Percentiles rank a stretch among this genome's conserved stretches.
Conservation (phyloP, 164 flowering plant species). For the Magnolia officinalis region DNA sequence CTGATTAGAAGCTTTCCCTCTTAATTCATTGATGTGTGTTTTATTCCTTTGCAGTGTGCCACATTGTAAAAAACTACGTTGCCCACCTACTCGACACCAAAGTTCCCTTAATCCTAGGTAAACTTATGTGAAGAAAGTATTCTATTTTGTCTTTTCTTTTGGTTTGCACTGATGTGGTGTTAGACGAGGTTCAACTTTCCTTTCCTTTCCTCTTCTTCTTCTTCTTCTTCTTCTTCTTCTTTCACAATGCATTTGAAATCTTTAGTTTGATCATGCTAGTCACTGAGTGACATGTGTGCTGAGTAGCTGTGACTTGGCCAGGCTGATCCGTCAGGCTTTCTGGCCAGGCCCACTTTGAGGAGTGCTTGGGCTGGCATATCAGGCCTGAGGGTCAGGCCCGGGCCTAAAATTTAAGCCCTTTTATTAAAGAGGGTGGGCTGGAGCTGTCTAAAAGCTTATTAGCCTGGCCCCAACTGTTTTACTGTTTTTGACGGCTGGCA, state of each 20-base stretch:
- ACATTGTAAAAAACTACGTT: constrained; percentile 88
- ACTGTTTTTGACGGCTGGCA: not conserved
- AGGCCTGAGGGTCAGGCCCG: not conserved
- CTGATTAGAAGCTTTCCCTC: not conserved
- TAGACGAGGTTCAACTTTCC: not conserved
- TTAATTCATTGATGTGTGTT: not conserved
- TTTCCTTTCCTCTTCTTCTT: not conserved
- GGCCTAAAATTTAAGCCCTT: not conserved
- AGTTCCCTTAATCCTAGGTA: constrained; percentile 88
- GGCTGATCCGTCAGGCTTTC: not conserved
- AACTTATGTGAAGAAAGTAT: not conserved
- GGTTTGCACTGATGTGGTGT: not conserved
- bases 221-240: not conserved
- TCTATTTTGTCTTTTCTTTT: not conserved
- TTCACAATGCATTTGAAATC: not conserved
- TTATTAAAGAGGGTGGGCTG: not conserved
- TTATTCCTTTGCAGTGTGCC: constrained; percentile 56
- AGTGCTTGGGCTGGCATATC: not conserved
- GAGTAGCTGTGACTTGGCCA: not conserved
- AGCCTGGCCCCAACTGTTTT: not conserved
- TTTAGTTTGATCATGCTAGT: not conserved
- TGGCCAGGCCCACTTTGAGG: not conserved
- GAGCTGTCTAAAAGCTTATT: not conserved
- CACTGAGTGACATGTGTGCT: not conserved
- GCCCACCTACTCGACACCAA: constrained; percentile 64